Evolutionary conservation across 2,329 filamentous ascomycete genomes (phyloP), one percentile per base, ranked within the genome.

Genomic region (Davidsoniella virescens): DNA sequence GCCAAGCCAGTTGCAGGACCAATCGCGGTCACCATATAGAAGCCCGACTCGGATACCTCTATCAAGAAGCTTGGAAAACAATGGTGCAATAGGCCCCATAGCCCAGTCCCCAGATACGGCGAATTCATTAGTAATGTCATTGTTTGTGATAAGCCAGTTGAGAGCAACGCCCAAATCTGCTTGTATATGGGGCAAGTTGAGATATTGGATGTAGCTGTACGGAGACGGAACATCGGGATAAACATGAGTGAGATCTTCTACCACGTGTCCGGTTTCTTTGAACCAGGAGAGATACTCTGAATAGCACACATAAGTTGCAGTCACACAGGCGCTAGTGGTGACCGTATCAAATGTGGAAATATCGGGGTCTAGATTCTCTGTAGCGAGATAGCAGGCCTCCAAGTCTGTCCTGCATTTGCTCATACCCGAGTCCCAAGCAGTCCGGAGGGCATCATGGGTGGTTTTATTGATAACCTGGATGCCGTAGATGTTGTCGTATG

Each of bases 1-100:
- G n/a, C 86, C 85, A 55, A 81, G 67, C 64, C 81, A 80, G 60
- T 80, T 80, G 61, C 76, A 80, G 54, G 76, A 71, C 58, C 75
- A 80, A 61, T 80, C 76, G 54, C 74, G 64, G 58, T 80, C 76
- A 23, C 76, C 75, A 60, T 90, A 85, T 50, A 87, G 72, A 53
- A 92, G 65, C 5, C 81, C 80, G 14, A 92, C 73, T 9, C 77
- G 78, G 16, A 87, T 73, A 12, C 78, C 80, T 2, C 67, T 69
- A 17, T 74, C 68, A 49, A 84, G 67, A 18, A 84, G 71, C 12
- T 69, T 64, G 48, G 79, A 77, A 12, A 84, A 67, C 12, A 50
- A 39, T 12, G 47, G 50, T 76, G 68, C 54, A 5, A 50, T 53
- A 9, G 51, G 47, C 1, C 51, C 51, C 20, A 43, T 36, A 9